Evolutionary conservation across 2,329 filamentous ascomycete species (phyloP).

Genomic region (Aspergillus sp.): DNA sequence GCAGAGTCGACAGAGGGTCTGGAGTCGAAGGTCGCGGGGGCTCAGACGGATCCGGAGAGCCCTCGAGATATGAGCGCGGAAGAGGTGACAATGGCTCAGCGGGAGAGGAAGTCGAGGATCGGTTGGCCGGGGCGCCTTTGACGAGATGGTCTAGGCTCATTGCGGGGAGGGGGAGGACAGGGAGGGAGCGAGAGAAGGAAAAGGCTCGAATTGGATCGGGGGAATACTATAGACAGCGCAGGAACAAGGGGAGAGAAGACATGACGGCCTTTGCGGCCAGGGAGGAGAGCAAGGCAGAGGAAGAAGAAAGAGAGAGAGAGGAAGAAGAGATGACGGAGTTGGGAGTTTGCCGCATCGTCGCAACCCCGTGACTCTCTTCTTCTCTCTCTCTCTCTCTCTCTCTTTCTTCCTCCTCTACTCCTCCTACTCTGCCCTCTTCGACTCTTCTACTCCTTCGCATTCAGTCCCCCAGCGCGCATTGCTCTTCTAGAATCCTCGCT

Average conservation of each 20-base stretch:
- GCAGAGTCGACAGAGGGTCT: constrained; percentile 70
- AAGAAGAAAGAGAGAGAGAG: constrained; percentile 6
- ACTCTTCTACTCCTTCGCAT: too few relatives aligned
- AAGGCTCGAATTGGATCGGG: not conserved
- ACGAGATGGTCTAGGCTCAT: constrained; percentile 71
- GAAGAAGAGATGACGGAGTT: constrained; percentile 2
- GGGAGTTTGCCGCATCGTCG: not conserved
- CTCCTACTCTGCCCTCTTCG: not conserved
- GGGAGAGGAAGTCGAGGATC: constrained; percentile 12
- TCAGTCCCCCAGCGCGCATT: too few relatives aligned
- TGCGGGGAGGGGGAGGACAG: constrained; percentile 1
- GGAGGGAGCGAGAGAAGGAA: not conserved
- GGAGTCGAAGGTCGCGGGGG: constrained; percentile 37
- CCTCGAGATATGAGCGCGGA: constrained; percentile 8
- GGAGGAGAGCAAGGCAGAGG: constrained; percentile 3
- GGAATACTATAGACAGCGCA: not conserved
- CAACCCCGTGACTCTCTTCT: not conserved
- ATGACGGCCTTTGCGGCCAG: not conserved
- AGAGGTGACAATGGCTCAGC: constrained; percentile 16
- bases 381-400: not conserved
- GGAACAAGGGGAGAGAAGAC: not conserved
- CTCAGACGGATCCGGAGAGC: constrained; percentile 25
- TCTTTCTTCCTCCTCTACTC: not conserved
- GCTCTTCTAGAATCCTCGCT: constrained; percentile 6
- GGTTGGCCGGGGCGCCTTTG: constrained; percentile 56